These are phyloP conservation scores for Komagataella kurtzmanii DNA, from an alignment of 805 yeast genomes.

Conservation along the genomic window DNA sequence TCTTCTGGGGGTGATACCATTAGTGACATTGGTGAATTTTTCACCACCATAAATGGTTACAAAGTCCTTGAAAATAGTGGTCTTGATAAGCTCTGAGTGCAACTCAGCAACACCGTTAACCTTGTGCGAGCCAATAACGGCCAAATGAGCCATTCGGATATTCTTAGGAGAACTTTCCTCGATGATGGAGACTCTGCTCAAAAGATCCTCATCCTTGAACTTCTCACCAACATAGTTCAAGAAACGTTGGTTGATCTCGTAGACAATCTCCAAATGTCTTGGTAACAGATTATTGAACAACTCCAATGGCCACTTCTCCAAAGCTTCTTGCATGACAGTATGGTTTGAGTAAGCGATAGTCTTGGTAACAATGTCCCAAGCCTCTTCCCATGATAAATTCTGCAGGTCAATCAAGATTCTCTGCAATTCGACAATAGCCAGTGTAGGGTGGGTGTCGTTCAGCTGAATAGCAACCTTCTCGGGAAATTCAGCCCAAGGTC, in stretches of 20 bases:
- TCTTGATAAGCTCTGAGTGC: slow-evolving; percentile 81
- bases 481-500: slow-evolving; percentile 73
- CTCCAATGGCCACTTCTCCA: slow-evolving; percentile 91
- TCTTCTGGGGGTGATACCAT: slow-evolving; percentile 93
- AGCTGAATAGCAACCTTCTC: slow-evolving; percentile 85
- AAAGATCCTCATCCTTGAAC: slow-evolving; percentile 55
- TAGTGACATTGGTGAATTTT: slow-evolving; percentile 84
- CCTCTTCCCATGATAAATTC: slow-evolving; percentile 66
- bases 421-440: slow-evolving; percentile 82
- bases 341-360: slow-evolving; percentile 92
- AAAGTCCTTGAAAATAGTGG: slow-evolving; percentile 84
- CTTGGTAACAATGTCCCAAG: slow-evolving; percentile 71
- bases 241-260: slow-evolving; percentile 71
- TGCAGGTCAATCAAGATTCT: slow-evolving; percentile 78
- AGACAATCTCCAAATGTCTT: slow-evolving; percentile 82
- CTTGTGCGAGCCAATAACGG: slow-evolving; percentile 83
- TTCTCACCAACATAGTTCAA: slow-evolving; percentile 59
- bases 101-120: slow-evolving; percentile 95
- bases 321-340: slow-evolving; percentile 89
- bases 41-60: slow-evolving; percentile 71
- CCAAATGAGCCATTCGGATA: slow-evolving; percentile 85
- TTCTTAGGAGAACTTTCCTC: slow-evolving; percentile 75
- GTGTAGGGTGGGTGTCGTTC: slow-evolving; percentile 90
- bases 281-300: slow-evolving; percentile 70
- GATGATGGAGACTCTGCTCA: slow-evolving; percentile 65